Base-by-base conservation (phyloP, 208 protist species). In the Zelonia costaricensis region DNA sequence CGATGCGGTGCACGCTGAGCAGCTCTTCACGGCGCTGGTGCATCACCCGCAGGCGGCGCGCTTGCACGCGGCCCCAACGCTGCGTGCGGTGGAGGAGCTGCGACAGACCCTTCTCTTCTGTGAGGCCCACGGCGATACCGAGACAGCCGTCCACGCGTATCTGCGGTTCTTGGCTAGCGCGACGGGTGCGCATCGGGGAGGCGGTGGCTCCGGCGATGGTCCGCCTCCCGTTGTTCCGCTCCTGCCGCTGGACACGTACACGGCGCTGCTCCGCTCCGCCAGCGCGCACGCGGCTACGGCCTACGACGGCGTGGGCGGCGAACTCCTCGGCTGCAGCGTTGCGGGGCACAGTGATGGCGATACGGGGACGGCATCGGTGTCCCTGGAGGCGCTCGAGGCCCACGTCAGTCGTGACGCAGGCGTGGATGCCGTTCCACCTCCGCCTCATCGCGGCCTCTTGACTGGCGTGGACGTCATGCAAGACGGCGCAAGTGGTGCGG, bases 71-170 rank as follows among this genome's bases (percentile, higher is more conserved):
- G 51, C 16, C 15, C 6, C 15, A 15, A 39, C 52, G 54, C 36
- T 23, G 8, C 39, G 31, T 18, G 42, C 64, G 2, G n/a, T 55
- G 2, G 36, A 16, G 31, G 53, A 54, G 23, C 35, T 78, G 10
- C 42, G 36, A 45, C 58, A 73, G 22, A 64, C 54, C 4, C 16
- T 68, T 3, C 10, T 18, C 15, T 46, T 72, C 53, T 72, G 64
- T 33, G 47, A 28, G 8, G 53, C 49, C 23, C 46, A 64, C 6
- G 38, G 35, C 5, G 71, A 78, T 33, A 23, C 64, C 9, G 54
- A 60, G 33, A 78, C 64, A 8, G 58, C 64, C 9, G 52, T 68
- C 25, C 51, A 49, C 3, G 63, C 59, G 3, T 78, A 78, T 27
- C 3, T 71, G 30, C 64, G 53, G 4, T 68, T 78, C 12, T 4